Evolutionary conservation across 805 yeast genomes (phyloP).

Genomic region (Tetrapisispora phaffii): DNA sequence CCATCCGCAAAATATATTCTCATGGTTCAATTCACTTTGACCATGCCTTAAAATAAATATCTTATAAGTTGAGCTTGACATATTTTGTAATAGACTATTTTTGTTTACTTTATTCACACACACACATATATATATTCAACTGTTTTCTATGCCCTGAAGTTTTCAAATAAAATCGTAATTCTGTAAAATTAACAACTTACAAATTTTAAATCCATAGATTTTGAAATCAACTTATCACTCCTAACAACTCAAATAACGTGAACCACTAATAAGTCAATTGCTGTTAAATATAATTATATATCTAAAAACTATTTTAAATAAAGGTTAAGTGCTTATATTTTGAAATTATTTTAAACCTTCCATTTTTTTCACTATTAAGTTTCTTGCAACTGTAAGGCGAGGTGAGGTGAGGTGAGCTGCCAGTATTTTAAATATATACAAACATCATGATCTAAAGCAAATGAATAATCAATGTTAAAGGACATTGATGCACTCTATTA

Average conservation of each 20-base stretch:
- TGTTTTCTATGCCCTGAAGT: not conserved
- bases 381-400: not conserved
- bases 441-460: not conserved
- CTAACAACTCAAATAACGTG: too few species aligned
- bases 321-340: too few species aligned
- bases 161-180: too few species aligned
- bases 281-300: too few species aligned
- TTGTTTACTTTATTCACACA: not conserved
- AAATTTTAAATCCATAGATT: too few species aligned
- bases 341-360: not conserved
- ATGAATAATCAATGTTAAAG: too few species aligned
- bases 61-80: conserved; percentile 14
- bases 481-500: too few species aligned
- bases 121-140: too few species aligned
- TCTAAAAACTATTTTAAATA: too few species aligned
- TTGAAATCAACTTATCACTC: too few species aligned
- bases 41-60: conserved; percentile 61
- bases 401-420: not conserved
- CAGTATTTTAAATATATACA: not conserved
- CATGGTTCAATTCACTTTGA: conserved; percentile 69
- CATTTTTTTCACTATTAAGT: not conserved
- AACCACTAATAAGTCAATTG: too few species aligned
- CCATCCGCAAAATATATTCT: conserved; percentile 79
- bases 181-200: too few species aligned
- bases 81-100: not conserved